Evolutionary conservation across 768 basidiomycete species (phyloP).

Genomic region (Hygrophorus pudorinus): DNA sequence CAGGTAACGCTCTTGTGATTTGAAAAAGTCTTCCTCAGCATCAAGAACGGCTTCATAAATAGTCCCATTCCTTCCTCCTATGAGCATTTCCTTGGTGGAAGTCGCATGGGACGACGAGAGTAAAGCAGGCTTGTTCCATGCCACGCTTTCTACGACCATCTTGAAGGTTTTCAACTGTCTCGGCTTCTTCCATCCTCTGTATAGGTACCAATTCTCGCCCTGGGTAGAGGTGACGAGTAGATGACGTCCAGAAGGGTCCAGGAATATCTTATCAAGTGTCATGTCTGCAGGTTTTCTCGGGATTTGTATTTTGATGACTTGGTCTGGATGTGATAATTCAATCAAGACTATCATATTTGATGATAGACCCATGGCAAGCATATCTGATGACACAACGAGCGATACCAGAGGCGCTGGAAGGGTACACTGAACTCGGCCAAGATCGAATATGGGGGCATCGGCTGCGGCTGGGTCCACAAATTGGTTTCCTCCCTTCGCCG

Average conservation of each 20-base stretch:
- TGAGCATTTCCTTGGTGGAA: slow-evolving; percentile 75
- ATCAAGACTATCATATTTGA: slow-evolving; percentile 79
- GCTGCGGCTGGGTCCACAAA: slow-evolving; percentile 21
- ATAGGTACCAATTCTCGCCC: slow-evolving; percentile 93
- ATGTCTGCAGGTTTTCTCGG: slow-evolving; percentile 68
- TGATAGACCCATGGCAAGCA: slow-evolving; percentile 74
- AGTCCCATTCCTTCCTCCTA: slow-evolving; percentile 77
- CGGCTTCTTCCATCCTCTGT: slow-evolving; percentile 72
- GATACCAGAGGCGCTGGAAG: slow-evolving; percentile 78
- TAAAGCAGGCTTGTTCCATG: slow-evolving; percentile 75
- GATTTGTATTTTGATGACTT: slow-evolving; percentile 73
- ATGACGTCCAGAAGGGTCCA: slow-evolving; percentile 90
- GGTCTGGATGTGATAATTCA: slow-evolving; percentile 80
- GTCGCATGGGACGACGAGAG: slow-evolving; percentile 57
- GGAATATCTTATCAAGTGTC: slow-evolving; percentile 73
- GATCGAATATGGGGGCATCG: slow-evolving; percentile 61
- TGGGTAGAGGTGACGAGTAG: slow-evolving; percentile 76
- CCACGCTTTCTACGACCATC: slow-evolving; percentile 82
- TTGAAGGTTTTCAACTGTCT: slow-evolving; percentile 71
- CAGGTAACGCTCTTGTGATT: slow-evolving; percentile 74
- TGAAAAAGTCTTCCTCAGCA: slow-evolving; percentile 87
- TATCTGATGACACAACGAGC: slow-evolving; percentile 78
- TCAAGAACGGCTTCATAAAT: slow-evolving; percentile 88
- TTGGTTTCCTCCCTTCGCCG: slow-evolving; percentile 18
- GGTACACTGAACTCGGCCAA: slow-evolving; percentile 83